phyloP scores from a whole-genome alignment of 2,329 filamentous ascomycete genomes.

The Xylariaceae sp. region DNA sequence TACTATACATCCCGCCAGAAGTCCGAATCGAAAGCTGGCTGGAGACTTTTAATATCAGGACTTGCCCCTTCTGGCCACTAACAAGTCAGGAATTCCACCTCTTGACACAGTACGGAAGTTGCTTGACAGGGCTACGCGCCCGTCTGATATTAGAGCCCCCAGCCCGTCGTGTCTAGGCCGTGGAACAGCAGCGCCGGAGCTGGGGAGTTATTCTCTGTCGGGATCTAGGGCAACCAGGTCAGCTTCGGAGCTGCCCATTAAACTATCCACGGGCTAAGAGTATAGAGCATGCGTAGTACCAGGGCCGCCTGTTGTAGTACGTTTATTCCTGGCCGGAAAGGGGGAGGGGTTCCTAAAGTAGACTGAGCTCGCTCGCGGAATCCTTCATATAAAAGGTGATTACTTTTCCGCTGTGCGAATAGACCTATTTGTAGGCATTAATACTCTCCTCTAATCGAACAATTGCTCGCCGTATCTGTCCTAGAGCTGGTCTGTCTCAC shows the following conservation, averaged over 20 bases:
- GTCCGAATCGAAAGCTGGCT: background rate
- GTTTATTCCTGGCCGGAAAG: background rate
- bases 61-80: background rate
- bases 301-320: background rate
- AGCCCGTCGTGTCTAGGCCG: background rate
- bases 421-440: background rate
- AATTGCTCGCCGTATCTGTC: background rate
- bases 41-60: background rate
- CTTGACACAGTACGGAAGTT: background rate
- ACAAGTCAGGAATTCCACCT: background rate
- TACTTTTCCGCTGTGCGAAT: background rate
- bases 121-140: background rate
- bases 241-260: background rate
- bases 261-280: background rate
- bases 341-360: background rate
- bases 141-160: background rate
- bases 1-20: background rate
- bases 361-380: background rate
- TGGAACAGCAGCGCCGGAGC: no score
- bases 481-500: slow-evolving; percentile 5
- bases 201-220: background rate
- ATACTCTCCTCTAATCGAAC: background rate
- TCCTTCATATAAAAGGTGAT: background rate
- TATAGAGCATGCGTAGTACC: background rate
- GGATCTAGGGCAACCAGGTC: background rate